Evolutionary conservation across 179 eudicot species (phyloP).

Genomic region (Vitellaria paradoxa): DNA sequence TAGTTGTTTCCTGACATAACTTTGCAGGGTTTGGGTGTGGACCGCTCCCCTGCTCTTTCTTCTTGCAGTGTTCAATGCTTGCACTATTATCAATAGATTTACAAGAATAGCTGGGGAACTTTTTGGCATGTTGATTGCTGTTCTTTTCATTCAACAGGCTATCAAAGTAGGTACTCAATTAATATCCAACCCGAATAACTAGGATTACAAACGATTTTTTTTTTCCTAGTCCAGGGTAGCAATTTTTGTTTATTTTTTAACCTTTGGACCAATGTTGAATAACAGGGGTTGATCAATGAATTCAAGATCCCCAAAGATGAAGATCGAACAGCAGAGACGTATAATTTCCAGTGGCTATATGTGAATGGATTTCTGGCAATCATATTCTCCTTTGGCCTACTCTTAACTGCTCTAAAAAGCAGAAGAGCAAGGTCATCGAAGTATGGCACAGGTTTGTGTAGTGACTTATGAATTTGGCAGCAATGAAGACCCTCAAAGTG

Average conservation of each 20-base stretch:
- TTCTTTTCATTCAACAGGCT: constrained; percentile 54
- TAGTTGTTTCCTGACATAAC: background rate
- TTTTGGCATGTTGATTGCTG: constrained; percentile 59
- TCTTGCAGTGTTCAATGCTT: constrained; percentile 49
- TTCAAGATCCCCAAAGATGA: constrained; percentile 26
- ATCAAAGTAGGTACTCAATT: constrained; percentile 32
- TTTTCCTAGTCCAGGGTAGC: background rate
- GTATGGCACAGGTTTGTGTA: constrained; percentile 38
- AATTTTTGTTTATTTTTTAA: no score
- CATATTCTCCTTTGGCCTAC: constrained; percentile 19
- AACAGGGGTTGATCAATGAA: constrained; percentile 28
- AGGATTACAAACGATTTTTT: background rate
- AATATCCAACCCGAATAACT: constrained; percentile 13
- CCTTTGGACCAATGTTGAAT: background rate
- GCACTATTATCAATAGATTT: constrained; percentile 44
- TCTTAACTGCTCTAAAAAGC: constrained; percentile 26
- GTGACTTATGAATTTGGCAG: background rate
- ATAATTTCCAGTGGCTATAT: constrained; percentile 42
- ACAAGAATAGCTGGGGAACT: constrained; percentile 61
- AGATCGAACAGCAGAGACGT: constrained; percentile 17
- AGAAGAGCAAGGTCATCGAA: constrained; percentile 45
- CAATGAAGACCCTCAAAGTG: background rate
- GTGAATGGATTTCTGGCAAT: constrained; percentile 46
- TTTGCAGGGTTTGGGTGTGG: constrained; percentile 56
- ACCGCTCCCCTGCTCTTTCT: constrained; percentile 38